These are phyloP conservation scores for Huntiella bhutanensis DNA, from an alignment of 2,329 filamentous ascomycete species.

Conservation along the genomic window DNA sequence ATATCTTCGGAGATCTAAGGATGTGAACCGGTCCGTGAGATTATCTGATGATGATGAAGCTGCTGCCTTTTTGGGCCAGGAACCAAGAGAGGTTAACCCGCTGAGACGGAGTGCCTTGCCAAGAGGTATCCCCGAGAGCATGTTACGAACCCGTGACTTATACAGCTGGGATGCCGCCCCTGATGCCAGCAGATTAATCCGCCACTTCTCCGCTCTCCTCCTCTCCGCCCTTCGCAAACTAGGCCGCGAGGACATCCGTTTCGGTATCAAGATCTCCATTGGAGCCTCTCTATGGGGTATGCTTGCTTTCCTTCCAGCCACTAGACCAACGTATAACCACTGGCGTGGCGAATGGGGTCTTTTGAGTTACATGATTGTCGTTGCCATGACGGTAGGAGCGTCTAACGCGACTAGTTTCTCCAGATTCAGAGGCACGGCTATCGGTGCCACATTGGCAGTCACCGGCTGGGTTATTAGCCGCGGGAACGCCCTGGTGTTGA, in stretches of 20 bases:
- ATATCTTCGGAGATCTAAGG: slow-evolving; percentile 12
- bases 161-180: slow-evolving; percentile 38
- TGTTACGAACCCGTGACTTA: slow-evolving; percentile 32
- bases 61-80: slow-evolving; percentile 3
- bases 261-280: slow-evolving; percentile 82
- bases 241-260: slow-evolving; percentile 41
- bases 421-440: slow-evolving; percentile 67
- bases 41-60: slow-evolving; percentile 9
- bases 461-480: slow-evolving; percentile 58
- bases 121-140: slow-evolving; percentile 34
- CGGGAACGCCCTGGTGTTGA: slow-evolving; percentile 57
- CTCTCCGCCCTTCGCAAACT: slow-evolving; percentile 29
- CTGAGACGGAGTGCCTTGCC: slow-evolving; percentile 24
- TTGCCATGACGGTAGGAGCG: slow-evolving; percentile 91
- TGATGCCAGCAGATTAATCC: slow-evolving; percentile 25
- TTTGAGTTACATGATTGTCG: slow-evolving; percentile 93
- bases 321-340: slow-evolving; percentile 60
- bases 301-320: slow-evolving; percentile 65
- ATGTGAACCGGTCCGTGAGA: slow-evolving; percentile 1
- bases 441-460: slow-evolving; percentile 60
- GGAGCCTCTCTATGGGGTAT: slow-evolving; percentile 79
- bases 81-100: slow-evolving; percentile 9
- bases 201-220: slow-evolving; percentile 26
- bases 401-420: slow-evolving; percentile 83
- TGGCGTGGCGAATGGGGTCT: slow-evolving; percentile 97